Conservation (phyloP, 306 rosid genomes). For the Argentina anserina region DNA sequence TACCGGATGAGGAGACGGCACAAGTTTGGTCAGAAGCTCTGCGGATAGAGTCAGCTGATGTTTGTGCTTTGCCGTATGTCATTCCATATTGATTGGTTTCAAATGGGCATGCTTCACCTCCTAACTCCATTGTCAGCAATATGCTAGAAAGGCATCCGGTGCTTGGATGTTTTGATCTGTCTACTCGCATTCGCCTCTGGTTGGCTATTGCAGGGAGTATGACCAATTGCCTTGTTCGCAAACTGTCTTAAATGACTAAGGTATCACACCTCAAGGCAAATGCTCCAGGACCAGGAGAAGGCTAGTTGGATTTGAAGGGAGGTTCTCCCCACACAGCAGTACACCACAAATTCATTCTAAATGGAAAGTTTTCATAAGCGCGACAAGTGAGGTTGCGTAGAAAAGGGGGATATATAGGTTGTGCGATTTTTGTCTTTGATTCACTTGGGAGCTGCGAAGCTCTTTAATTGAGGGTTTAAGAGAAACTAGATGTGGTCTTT, state of each 20-base stretch:
- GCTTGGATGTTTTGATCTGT: conserved; percentile 28
- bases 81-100: conserved; percentile 63
- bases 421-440: conserved; percentile 47
- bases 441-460: conserved; percentile 44
- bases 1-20: conserved; percentile 36
- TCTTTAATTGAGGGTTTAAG: conserved; percentile 59
- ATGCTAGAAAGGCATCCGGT: conserved; percentile 28
- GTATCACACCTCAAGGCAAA: conserved; percentile 16
- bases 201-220: conserved; percentile 30
- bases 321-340: conserved; percentile 23
- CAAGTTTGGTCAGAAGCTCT: conserved; percentile 86
- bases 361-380: conserved; percentile 37
- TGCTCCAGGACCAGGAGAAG: conserved; percentile 22
- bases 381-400: conserved; percentile 38
- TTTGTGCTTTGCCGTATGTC: conserved; percentile 81
- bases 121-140: conserved; percentile 24
- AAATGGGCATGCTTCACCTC: conserved; percentile 28
- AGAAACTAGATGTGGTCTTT: conserved; percentile 66
- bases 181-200: conserved; percentile 31
- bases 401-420: conserved; percentile 39
- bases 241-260: conserved; percentile 17
- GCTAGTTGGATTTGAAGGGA: conserved; percentile 26
- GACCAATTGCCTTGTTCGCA: conserved; percentile 24
- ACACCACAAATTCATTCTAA: conserved; percentile 34
- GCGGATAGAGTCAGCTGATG: conserved; percentile 58